These are phyloP conservation scores for Amylostereum areolatum DNA, from an alignment of 1,284 basidiomycete species.

Conservation along the genomic window DNA sequence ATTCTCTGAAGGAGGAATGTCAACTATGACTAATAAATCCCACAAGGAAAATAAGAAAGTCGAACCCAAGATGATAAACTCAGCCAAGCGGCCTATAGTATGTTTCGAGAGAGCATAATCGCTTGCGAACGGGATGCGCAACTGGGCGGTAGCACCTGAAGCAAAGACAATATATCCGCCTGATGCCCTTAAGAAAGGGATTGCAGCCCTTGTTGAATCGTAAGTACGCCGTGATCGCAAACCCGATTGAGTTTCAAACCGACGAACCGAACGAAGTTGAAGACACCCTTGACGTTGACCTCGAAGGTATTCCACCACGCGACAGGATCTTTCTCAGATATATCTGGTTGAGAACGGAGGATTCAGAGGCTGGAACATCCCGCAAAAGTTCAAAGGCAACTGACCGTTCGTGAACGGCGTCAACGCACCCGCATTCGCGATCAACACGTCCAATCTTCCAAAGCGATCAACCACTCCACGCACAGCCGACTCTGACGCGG, in stretches of 20 bases:
- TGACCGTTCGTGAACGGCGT: not conserved
- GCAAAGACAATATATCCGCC: constrained; percentile 9
- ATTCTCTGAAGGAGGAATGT: no score
- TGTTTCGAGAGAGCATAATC: not conserved
- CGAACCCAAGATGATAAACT: not conserved
- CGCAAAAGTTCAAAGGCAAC: no score
- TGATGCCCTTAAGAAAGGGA: no score
- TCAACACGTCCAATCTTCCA: not conserved
- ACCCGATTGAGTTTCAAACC: no score
- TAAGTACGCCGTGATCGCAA: no score
- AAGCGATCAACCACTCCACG: not conserved
- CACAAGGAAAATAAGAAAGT: no score
- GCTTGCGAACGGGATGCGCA: not conserved
- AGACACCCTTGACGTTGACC: not conserved
- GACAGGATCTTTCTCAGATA: not conserved
- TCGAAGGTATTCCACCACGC: constrained; percentile 1
- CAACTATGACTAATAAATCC: no score
- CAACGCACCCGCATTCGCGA: not conserved
- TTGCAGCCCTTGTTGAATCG: no score
- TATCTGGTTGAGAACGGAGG: no score
- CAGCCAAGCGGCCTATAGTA: not conserved
- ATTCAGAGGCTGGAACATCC: no score
- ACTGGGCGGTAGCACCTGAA: not conserved
- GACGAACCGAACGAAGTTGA: not conserved
- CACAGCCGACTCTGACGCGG: not conserved